Evolutionary conservation across 163 green algal species (phyloP), one percentile per base, ranked within the genome.

Genomic region (Dunaliella salina): DNA sequence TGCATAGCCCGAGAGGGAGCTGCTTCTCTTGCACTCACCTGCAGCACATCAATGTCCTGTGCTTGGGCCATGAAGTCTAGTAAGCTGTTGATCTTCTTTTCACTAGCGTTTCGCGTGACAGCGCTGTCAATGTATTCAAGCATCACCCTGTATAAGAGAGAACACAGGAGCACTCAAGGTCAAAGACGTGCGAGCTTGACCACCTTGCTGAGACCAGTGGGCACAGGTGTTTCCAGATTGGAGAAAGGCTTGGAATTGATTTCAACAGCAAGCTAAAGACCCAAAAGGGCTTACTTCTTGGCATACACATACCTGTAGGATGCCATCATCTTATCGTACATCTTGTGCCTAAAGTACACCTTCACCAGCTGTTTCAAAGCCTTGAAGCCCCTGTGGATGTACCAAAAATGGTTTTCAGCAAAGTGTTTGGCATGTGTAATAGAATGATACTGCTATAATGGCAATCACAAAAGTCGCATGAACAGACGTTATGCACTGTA

Each of bases 341-440:
- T 86, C 25, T 93, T 94, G 80, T 96, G 81, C 85, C 93, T 93
- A 88, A 93, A 97, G 83, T 98, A 94, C 72, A 99, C 89, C 91
- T 99, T 99, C 13, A 99, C 95, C 29, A 98, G 95, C 91, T 99
- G 97, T 90, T 99, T 99, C 33, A 99, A 88, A n/a, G 97, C 97
- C 87, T 98, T 98, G 92, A 99, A 99, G 32, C 96, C 96, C 97
- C 96, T 98, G 92, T 22, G 46, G 13, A 50, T 50, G n/a, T n/a
- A 50, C 8, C 40, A 50, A 50, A 3, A 50, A 15, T 50, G 8
- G 40, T 15, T 50, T 50, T 50, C 40, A 15, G 40, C 40, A 50
- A 8, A 15, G 40, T 3, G 40, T 50, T 15, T 15, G 40, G 40
- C 40, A 50, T 50, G 40, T 50, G 40, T 8, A 50, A 15, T 50